phyloP scores from a whole-genome alignment of 2,329 filamentous ascomycete species.

The Diaporthe sp. region DNA sequence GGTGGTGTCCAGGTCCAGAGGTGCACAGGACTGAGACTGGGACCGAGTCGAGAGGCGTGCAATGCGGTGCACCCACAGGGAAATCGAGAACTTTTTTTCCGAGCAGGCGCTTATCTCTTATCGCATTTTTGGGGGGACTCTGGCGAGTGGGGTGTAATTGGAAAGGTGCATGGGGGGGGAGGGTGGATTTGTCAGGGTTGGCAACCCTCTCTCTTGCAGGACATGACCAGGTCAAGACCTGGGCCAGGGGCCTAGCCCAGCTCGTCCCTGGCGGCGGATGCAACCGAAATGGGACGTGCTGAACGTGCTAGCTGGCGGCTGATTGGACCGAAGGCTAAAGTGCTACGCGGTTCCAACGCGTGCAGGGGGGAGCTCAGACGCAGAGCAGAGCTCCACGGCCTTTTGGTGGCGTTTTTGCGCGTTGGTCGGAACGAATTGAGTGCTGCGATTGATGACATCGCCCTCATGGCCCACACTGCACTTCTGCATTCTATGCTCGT shows the following conservation, averaged over 20 bases:
- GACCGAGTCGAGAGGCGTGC: conserved; percentile 3
- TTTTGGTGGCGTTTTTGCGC: conserved; percentile 23
- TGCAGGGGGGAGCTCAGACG: conserved; percentile 21
- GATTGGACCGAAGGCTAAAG: conserved; percentile 30
- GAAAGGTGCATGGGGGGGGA: neutral
- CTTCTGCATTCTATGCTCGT: neutral
- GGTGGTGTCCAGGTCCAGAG: conserved; percentile 10
- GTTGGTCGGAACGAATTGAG: conserved; percentile 26
- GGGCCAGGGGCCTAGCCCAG: neutral
- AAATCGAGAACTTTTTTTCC: conserved; percentile 7
- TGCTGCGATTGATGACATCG: conserved; percentile 29
- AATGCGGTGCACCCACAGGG: neutral
- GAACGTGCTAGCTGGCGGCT: neutral
- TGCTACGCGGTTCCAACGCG: conserved; percentile 31
- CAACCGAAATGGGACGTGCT: conserved; percentile 24
- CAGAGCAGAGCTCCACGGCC: conserved; percentile 18
- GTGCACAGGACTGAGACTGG: conserved; percentile 4
- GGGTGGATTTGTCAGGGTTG: neutral
- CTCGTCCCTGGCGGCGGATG: conserved; percentile 15
- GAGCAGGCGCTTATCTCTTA: conserved; percentile 8
- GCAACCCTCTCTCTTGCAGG: neutral
- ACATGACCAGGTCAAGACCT: neutral
- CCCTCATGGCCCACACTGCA: conserved; percentile 14
- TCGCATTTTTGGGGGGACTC: neutral
- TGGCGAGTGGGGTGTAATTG: neutral